Conservation (phyloP, 73 alveolate genomes). For the Paramecium sexaurelia region DNA sequence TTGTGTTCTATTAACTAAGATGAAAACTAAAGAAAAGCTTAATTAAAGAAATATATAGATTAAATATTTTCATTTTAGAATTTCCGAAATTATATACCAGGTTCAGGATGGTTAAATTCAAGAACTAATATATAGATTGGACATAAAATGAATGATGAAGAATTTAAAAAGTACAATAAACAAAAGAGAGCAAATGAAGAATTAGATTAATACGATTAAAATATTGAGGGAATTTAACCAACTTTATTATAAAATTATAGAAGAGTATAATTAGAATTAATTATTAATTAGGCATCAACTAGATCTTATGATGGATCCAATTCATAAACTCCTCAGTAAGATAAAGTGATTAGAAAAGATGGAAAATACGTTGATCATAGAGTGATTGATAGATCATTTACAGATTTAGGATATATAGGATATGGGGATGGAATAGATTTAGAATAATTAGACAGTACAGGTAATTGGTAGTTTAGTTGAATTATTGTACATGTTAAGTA, state of each 20-base stretch:
- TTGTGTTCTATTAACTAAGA: neutral
- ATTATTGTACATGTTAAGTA: neutral
- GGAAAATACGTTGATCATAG: conserved; percentile 51
- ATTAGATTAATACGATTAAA: neutral
- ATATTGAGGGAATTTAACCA: neutral
- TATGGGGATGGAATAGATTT: conserved; percentile 56
- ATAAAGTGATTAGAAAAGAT: neutral
- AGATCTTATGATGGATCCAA: conserved; percentile 41
- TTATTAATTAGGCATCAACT: neutral
- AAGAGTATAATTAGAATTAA: neutral
- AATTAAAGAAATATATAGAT: neutral
- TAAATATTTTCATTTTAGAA: neutral
- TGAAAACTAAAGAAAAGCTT: neutral
- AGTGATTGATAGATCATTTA: conserved; percentile 18
- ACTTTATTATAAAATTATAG: neutral
- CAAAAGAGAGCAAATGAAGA: neutral
- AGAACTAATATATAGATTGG: neutral
- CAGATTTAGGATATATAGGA: conserved; percentile 57
- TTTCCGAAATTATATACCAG: conserved; percentile 27
- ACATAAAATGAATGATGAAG: conserved; percentile 22
- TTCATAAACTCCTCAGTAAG: neutral
- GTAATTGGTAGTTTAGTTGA: conserved; percentile 39
- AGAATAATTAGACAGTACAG: conserved; percentile 31
- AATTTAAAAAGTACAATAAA: neutral
- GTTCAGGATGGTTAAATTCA: neutral